Evolutionary conservation across 805 yeast genomes (phyloP), one percentile per base, ranked within the genome.

Genomic region (Torulaspora indica): DNA sequence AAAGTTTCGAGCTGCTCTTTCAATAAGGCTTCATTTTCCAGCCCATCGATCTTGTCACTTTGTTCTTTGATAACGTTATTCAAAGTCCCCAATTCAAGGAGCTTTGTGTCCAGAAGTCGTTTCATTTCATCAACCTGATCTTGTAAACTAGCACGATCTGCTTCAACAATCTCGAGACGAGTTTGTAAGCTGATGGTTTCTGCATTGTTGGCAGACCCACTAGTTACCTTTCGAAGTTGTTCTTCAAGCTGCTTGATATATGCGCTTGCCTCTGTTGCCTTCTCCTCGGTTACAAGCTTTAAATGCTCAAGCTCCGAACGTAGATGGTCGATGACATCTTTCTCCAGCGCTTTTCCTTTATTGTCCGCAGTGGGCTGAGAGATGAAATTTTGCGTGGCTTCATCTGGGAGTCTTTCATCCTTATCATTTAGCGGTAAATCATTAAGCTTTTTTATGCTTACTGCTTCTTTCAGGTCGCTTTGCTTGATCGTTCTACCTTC

Each of bases 181-280:
- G 53, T 42, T 38, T 52, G 56, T n/a, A 54, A 25, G 20, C 37
- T 49, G 34, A 32, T 43, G 1, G 42, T n/a, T 10, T 51, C 57
- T 5, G 51, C 64, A 4, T 56, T 54, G 7, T 58, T 55, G 7
- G 52, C 57, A 27, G 62, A 34, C 4, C 45, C 46, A 3, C 39
- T 24, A 48, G 56, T 63, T 36, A 67, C 45, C 15, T 49, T 42
- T 2, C 40, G 32, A 28, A 64, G 62, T 42, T 69, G 70, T 5
- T 40, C 22, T 51, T 81, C 85, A 28, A 84, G 65, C 15, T 56
- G 54, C 17, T 61, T 62, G 17, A 83, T 79, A 45, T 74, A 74
- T 14, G 71, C 71, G 51, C 79, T 75, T 0, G 89, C 90, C 39
- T 70, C 66, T 39, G 67, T 70, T 49, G 83, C 81, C 50, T 79